These are phyloP conservation scores for Globisporangium lucens DNA, from an alignment of 352 stramenopile genomes.

Conservation along the genomic window DNA sequence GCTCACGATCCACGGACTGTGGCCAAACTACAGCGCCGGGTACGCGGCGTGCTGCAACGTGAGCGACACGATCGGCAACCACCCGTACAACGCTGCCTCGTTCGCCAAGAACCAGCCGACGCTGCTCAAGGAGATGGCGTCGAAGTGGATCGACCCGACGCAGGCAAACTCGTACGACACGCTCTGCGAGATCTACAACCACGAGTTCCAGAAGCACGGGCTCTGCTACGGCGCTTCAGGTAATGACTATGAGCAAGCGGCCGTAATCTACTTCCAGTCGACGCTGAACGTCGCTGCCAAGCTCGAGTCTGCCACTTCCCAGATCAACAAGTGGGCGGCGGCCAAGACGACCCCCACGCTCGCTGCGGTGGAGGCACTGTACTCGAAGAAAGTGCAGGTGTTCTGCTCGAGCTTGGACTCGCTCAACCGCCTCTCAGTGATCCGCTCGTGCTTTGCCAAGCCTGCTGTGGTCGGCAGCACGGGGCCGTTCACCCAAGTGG, in stretches of 20 bases:
- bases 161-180: conserved; percentile 46
- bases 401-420: conserved; percentile 56
- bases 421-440: conserved; percentile 58
- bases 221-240: not conserved
- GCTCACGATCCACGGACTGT: conserved; percentile 72
- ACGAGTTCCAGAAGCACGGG: conserved; percentile 5
- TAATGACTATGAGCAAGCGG: conserved; percentile 36
- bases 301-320: conserved; percentile 31
- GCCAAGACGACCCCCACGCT: conserved; percentile 21
- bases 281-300: conserved; percentile 46
- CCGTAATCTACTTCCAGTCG: conserved; percentile 57
- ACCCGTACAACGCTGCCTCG: conserved; percentile 41
- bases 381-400: conserved; percentile 57
- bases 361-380: conserved; percentile 42
- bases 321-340: conserved; percentile 59
- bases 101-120: conserved; percentile 41
- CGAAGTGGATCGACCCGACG: conserved; percentile 66
- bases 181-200: conserved; percentile 37
- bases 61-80: conserved; percentile 46
- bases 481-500: conserved; percentile 8
- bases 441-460: conserved; percentile 65
- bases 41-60: conserved; percentile 75
- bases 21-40: conserved; percentile 70
- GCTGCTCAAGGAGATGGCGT: conserved; percentile 50
- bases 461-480: conserved; percentile 4